A percentile compares a stretch with the other conserved stretches of the same genome.
Evolutionary conservation across 495 filamentous ascomycete species (phyloP).

Genomic region (Trichoderma gamsii): DNA sequence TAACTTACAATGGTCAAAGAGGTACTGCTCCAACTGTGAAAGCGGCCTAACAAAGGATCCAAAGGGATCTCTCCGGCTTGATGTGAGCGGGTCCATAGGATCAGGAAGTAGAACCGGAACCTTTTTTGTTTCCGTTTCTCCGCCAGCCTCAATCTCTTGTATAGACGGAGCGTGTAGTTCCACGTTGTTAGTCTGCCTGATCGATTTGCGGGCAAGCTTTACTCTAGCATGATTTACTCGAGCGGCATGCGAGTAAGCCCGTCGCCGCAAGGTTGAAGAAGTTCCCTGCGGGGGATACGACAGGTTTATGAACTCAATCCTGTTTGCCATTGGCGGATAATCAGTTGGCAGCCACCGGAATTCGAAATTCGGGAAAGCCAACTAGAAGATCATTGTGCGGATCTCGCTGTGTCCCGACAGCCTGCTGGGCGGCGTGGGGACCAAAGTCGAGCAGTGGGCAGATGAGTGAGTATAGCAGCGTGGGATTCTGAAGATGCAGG

Average conservation of each 20-base stretch:
- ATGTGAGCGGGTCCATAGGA: not conserved
- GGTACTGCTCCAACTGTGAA: not conserved
- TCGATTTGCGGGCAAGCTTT: not conserved
- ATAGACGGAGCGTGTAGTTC: not conserved
- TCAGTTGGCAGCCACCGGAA: too few relatives aligned
- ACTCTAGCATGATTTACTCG: not conserved
- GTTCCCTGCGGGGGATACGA: not conserved
- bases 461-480: not conserved
- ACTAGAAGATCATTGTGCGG: not conserved
- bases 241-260: not conserved
- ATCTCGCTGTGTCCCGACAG: not conserved
- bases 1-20: slow-evolving; percentile 9
- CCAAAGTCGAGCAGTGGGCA: not conserved
- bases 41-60: not conserved
- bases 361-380: too few relatives aligned
- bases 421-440: not conserved
- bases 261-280: not conserved
- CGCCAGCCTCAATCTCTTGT: not conserved
- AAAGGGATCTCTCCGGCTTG: not conserved
- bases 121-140: not conserved
- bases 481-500: not conserved
- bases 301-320: not conserved
- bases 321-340: not conserved
- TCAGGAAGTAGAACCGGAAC: not conserved
- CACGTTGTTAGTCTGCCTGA: not conserved